phyloP scores from a whole-genome alignment of 225 moss, liverwort and hornwort species.

The Antitrichia curtipendula region DNA sequence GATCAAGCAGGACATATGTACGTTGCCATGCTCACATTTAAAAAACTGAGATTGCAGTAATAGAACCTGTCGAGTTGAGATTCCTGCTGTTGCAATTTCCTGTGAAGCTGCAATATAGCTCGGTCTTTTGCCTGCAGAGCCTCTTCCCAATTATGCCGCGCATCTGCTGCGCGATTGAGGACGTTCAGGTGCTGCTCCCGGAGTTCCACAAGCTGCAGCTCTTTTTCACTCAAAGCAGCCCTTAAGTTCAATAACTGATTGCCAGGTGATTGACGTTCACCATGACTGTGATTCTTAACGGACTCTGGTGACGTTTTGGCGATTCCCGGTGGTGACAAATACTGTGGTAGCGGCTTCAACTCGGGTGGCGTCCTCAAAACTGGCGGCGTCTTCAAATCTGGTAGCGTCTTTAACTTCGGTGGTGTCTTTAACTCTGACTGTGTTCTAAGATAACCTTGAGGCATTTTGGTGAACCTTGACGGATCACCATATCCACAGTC shows the following conservation, averaged over 20 bases:
- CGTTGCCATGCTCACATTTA: background rate
- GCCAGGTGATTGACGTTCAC: slow-evolving; percentile 25
- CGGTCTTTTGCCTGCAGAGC: slow-evolving; percentile 60
- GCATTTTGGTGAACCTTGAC: background rate
- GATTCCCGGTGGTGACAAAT: background rate
- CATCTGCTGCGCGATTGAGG: slow-evolving; percentile 54
- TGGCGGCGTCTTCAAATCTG: background rate
- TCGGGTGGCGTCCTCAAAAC: background rate
- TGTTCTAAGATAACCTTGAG: background rate
- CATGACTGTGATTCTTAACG: background rate
- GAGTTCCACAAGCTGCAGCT: slow-evolving; percentile 82
- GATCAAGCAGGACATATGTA: background rate
- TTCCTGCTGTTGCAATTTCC: slow-evolving; percentile 49
- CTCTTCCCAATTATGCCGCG: slow-evolving; percentile 66
- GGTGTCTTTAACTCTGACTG: background rate
- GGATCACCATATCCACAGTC: background rate
- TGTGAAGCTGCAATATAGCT: slow-evolving; percentile 64
- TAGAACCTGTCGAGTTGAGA: slow-evolving; percentile 45
- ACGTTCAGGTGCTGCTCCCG: slow-evolving; percentile 69
- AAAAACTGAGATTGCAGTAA: background rate
- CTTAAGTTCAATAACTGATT: slow-evolving; percentile 52
- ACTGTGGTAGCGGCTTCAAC: background rate
- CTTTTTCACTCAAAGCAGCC: slow-evolving; percentile 70
- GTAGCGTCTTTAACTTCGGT: background rate
- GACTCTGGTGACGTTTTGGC: background rate